Percentiles rank a stretch among this genome's conserved stretches.
Evolutionary conservation across 129 eudicot genomes (phyloP).

Genomic region (Arctium minus): DNA sequence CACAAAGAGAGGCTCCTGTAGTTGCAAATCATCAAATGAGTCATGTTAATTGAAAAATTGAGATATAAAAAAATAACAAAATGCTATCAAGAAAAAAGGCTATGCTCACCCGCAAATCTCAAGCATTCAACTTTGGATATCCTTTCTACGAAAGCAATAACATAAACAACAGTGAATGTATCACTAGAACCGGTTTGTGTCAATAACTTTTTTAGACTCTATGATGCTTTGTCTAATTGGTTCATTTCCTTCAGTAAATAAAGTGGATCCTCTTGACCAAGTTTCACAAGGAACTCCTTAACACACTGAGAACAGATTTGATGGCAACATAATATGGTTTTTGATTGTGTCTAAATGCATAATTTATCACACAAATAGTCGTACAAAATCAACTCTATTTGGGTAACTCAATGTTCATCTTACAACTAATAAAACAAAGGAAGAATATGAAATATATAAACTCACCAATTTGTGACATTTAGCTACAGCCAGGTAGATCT

Average conservation of each 20-base stretch:
- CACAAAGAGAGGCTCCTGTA: conserved; percentile 97
- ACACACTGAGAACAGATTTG: conserved; percentile 53
- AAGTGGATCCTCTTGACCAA: conserved; percentile 82
- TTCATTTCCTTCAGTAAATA: conserved; percentile 76
- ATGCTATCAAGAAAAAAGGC: neutral
- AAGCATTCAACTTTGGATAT: conserved; percentile 73
- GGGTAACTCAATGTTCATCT: neutral
- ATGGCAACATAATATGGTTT: neutral
- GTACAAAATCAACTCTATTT: neutral
- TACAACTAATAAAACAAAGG: neutral
- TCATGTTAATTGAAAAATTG: conserved; percentile 4
- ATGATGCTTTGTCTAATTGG: conserved; percentile 76
- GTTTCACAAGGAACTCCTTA: conserved; percentile 89
- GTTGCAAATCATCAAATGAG: conserved; percentile 46
- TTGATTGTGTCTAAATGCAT: neutral
- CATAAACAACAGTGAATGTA: conserved; percentile 94
- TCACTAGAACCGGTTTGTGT: conserved; percentile 96
- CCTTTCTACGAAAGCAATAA: conserved; percentile 92
- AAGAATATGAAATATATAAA: neutral
- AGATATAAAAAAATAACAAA: neutral
- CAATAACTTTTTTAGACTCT: conserved; percentile 71
- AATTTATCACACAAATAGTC: neutral
- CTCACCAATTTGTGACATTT: conserved; percentile 76
- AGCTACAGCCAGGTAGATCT: conserved; percentile 73
- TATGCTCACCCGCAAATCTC: conserved; percentile 74